Evolutionary conservation across 2,329 filamentous ascomycete genomes (phyloP).

Genomic region (Cadophora gregata): DNA sequence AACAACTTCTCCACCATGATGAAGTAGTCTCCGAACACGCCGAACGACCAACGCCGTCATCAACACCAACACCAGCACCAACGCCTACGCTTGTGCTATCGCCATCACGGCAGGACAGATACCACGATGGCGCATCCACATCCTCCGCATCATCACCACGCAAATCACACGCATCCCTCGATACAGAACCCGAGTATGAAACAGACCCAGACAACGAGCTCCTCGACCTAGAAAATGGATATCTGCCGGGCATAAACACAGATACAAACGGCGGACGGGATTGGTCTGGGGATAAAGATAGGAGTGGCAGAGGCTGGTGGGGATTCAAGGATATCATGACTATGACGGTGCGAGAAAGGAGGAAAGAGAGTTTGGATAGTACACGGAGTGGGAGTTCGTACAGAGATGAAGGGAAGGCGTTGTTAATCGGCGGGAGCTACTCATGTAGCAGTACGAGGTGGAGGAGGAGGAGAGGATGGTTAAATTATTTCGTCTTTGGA

Average conservation of each 20-base stretch:
- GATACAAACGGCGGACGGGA: background rate
- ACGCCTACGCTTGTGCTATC: background rate
- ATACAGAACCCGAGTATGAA: background rate
- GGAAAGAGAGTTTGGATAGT: conserved; percentile 25
- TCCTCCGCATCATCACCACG: conserved; percentile 14
- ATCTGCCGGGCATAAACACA: background rate
- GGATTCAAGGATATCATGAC: conserved; percentile 25
- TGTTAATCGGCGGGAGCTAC: conserved; percentile 23
- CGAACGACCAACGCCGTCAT: background rate
- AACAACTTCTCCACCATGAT: background rate
- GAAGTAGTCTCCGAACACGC: conserved; percentile 7
- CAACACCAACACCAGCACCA: conserved; percentile 7
- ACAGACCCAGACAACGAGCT: conserved; percentile 10
- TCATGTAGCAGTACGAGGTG: background rate
- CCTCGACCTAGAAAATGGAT: conserved; percentile 23
- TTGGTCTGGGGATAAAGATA: background rate
- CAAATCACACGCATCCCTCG: conserved; percentile 21
- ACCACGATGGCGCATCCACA: conserved; percentile 3
- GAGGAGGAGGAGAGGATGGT: conserved; percentile 31
- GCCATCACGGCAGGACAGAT: conserved; percentile 6
- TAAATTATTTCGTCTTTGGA: conserved; percentile 45
- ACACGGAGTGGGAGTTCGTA: conserved; percentile 1
- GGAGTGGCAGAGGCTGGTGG: conserved; percentile 13
- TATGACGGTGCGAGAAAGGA: conserved; percentile 22
- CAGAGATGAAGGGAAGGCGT: conserved; percentile 14